Evolutionary conservation across 2,329 filamentous ascomycete genomes (phyloP).

Genomic region (Didymellaceae sp.): DNA sequence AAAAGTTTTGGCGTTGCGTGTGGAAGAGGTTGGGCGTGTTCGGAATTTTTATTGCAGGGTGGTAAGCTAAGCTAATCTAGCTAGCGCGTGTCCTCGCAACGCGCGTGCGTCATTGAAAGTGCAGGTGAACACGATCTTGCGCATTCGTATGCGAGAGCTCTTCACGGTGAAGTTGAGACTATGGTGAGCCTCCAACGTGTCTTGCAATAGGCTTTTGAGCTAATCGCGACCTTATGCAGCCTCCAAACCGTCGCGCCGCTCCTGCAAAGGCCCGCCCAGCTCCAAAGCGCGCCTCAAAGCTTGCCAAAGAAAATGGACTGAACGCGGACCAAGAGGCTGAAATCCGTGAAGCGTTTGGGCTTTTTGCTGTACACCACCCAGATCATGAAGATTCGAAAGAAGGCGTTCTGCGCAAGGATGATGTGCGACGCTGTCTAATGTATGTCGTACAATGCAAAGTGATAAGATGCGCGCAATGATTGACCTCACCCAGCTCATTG

Average conservation of each 20-base stretch:
- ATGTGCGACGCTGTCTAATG: slow-evolving; percentile 57
- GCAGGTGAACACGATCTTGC: slow-evolving; percentile 16
- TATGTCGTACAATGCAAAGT: slow-evolving; percentile 48
- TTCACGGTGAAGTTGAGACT: not conserved
- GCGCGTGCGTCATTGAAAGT: slow-evolving; percentile 29
- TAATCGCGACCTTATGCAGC: slow-evolving; percentile 21
- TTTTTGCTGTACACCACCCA: slow-evolving; percentile 66
- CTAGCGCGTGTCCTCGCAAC: not conserved
- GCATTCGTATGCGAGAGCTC: slow-evolving; percentile 2
- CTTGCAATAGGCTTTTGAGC: not conserved
- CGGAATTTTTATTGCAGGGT: slow-evolving; percentile 3
- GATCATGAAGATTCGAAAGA: slow-evolving; percentile 72
- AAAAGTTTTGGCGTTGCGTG: slow-evolving; percentile 12
- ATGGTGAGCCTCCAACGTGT: slow-evolving; percentile 25
- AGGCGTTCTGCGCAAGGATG: slow-evolving; percentile 51
- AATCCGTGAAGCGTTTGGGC: slow-evolving; percentile 85
- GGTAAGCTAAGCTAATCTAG: slow-evolving; percentile 7
- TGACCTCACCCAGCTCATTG: slow-evolving; percentile 68
- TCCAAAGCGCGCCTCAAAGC: slow-evolving; percentile 73
- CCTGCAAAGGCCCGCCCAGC: slow-evolving; percentile 27
- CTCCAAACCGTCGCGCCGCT: slow-evolving; percentile 39
- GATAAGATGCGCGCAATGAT: not conserved
- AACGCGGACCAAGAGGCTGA: slow-evolving; percentile 83
- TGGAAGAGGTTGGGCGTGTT: slow-evolving; percentile 18
- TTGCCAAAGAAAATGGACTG: slow-evolving; percentile 90